These are phyloP conservation scores for Castanea mollissima DNA, from an alignment of 306 rosid genomes.

Conservation along the genomic window DNA sequence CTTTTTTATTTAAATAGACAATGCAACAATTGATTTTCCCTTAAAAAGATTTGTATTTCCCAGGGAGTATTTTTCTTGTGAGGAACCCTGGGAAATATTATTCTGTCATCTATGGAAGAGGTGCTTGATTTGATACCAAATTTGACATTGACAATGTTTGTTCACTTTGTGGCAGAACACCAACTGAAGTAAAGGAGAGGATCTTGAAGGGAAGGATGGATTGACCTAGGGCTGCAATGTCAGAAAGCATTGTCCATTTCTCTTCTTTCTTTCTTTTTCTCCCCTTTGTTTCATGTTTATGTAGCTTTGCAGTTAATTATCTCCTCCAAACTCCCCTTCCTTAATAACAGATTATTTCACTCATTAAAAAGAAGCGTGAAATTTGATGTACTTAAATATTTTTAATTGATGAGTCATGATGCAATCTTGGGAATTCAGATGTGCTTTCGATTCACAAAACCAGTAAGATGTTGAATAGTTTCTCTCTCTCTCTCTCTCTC, in stretches of 20 bases:
- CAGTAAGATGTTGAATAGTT: neutral
- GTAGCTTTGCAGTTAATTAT: neutral
- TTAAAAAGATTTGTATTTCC: too few species aligned
- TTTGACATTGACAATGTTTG: neutral
- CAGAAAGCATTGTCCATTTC: neutral
- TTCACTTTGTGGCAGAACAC: constrained; percentile 61
- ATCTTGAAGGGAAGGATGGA: constrained; percentile 98
- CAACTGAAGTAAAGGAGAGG: constrained; percentile 88
- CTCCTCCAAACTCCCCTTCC: too few species aligned
- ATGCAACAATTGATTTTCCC: too few species aligned
- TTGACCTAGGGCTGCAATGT: constrained; percentile 25
- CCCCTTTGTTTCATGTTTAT: neutral
- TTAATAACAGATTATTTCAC: too few species aligned
- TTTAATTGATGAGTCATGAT: neutral
- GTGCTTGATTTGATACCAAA: constrained; percentile 3
- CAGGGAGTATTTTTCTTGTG: neutral
- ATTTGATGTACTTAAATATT: neutral
- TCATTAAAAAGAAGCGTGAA: too few species aligned
- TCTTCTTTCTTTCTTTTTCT: neutral
- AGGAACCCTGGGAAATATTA: too few species aligned
- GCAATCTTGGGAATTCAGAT: neutral
- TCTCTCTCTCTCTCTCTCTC: neutral
- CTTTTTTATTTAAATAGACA: too few species aligned
- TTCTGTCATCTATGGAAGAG: neutral
- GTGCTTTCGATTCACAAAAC: neutral